Evolutionary conservation across 106 monocot species (phyloP), one percentile per base, ranked within the genome.

Genomic region (Platanthera zijinensis): DNA sequence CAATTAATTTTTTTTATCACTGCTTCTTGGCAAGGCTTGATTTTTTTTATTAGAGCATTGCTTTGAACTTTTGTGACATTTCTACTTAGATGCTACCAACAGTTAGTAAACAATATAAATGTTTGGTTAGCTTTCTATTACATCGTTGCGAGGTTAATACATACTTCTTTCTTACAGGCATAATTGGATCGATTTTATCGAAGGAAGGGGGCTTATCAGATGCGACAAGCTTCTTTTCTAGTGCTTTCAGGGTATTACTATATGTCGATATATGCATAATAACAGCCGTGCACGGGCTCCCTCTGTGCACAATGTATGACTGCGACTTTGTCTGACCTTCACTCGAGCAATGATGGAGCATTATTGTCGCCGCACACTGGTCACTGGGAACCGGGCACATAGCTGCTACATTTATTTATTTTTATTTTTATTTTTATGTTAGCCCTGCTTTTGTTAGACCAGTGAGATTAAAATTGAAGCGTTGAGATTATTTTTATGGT

Each of bases 241-340:
- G 90, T 78, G 85, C 90, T 73, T 83, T 85, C 3, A 90, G 80
- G 90, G 90, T 90, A 78, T 63, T 69, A 48, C 46, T 48, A 67
- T 32, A 14, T 67, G 9, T 67, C 18, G 12, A 68, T 52, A 46
- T 32, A 39, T 39, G 39, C 39, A 39, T 39, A 2, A 39, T 39
- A 39, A 1, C 39, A 39, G 39, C 39, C 39, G 39, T 39, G 0
- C 39, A 39, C 39, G 39, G 0, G 39, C 0, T 39, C 39, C 39
- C 39, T 3, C 3, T 39, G 39, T 39, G 0, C 39, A 39, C 39
- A 39, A 39, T 39, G 39, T 2, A 1, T 1, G 39, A 39, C 39
- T 39, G 39, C 39, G 39, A 39, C 39, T 39, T 2, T 39, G 39
- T 3, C 39, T 39, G 39, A 39, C 39, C 39, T 2, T 39, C 39